Conservation (phyloP, 139 green algal genomes). For the Micromonas pusilla region DNA sequence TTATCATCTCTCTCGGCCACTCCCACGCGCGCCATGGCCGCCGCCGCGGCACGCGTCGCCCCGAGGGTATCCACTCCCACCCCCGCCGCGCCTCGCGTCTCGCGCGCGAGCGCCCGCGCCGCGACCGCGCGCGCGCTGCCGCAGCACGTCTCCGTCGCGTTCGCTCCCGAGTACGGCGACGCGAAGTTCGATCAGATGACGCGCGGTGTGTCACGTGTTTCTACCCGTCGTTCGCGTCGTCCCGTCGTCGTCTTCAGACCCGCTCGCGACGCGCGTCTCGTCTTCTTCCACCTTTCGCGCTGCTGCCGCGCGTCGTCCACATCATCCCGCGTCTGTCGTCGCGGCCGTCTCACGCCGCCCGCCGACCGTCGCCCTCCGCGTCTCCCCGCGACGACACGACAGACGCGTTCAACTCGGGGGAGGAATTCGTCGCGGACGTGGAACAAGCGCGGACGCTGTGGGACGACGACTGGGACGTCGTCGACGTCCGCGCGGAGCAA, state of each 20-base stretch:
- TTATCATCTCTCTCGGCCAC: not conserved
- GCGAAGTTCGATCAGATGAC: not conserved
- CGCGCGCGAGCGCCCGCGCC: not conserved
- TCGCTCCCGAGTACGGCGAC: not conserved
- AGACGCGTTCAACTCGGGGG: not conserved
- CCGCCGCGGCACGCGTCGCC: not conserved
- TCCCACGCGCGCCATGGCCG: not conserved
- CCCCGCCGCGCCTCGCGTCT: too few relatives aligned
- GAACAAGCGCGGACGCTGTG: not conserved
- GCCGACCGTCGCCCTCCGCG: too few relatives aligned
- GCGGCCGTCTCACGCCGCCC: too few relatives aligned
- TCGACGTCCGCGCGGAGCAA: not conserved
- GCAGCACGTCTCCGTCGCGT: not conserved
- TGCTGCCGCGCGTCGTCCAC: not conserved
- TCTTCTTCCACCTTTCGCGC: too few relatives aligned
- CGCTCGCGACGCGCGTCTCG: too few relatives aligned
- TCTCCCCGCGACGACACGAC: not conserved
- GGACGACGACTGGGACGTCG: not conserved
- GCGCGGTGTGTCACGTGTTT: too few relatives aligned
- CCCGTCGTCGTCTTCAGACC: too few relatives aligned
- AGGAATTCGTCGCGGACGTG: not conserved
- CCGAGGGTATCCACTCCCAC: not conserved
- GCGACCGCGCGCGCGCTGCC: not conserved
- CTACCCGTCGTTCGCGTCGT: too few relatives aligned
- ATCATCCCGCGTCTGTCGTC: too few relatives aligned